Evolutionary conservation across 345 rosid species (phyloP).

Genomic region (Mangifera indica): DNA sequence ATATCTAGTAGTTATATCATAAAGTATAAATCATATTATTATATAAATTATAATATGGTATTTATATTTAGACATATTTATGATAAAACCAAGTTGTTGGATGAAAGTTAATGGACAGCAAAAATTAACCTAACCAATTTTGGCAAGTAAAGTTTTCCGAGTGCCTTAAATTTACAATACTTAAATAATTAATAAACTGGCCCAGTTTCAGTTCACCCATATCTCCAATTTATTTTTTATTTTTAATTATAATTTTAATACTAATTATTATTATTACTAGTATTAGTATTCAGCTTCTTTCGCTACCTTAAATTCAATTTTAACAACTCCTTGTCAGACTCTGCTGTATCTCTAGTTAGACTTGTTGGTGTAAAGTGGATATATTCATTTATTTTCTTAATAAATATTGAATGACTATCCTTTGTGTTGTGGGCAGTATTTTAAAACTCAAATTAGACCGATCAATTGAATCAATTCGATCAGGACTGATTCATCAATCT

Average conservation of each 20-base stretch:
- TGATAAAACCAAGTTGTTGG: not conserved
- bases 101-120: not conserved
- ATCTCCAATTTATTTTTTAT: too few species aligned
- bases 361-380: not conserved
- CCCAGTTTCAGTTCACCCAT: slow-evolving; percentile 7
- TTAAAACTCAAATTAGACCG: too few species aligned
- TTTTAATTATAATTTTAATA: not conserved
- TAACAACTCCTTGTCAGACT: not conserved
- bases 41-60: too few species aligned
- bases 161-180: not conserved
- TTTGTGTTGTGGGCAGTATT: too few species aligned
- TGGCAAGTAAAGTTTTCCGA: slow-evolving; percentile 2
- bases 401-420: too few species aligned
- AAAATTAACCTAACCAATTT: not conserved
- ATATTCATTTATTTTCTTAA: not conserved
- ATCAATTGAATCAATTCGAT: too few species aligned
- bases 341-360: not conserved
- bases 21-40: not conserved
- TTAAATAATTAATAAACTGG: not conserved
- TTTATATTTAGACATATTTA: not conserved
- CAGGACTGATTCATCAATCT: too few species aligned
- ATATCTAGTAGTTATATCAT: too few species aligned
- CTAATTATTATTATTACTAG: not conserved
- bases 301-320: not conserved
- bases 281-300: slow-evolving; percentile 11